Evolutionary conservation across 805 yeast genomes (phyloP).

Genomic region (Candida ipomoeae): DNA sequence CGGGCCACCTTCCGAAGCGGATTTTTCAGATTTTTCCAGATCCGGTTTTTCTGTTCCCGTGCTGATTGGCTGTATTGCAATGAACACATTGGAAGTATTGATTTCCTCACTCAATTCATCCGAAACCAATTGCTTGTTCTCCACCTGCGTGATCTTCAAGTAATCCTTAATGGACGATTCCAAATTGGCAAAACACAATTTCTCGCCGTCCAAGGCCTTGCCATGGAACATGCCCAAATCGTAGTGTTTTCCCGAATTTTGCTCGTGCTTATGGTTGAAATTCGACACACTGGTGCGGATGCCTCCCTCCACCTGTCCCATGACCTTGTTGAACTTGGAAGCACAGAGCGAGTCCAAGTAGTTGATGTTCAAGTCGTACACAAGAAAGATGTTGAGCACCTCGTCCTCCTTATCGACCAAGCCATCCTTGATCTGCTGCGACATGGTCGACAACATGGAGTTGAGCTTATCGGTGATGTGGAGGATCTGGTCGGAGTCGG

Average conservation of each 20-base stretch:
- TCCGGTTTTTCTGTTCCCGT: constrained; percentile 6
- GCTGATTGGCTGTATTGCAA: constrained; percentile 61
- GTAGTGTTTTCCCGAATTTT: constrained; percentile 14
- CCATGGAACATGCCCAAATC: constrained; percentile 73
- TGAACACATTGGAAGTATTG: constrained; percentile 57
- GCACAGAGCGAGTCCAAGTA: constrained; percentile 46
- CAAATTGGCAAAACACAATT: constrained; percentile 81
- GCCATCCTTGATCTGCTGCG: constrained; percentile 46
- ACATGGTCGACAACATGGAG: constrained; percentile 33
- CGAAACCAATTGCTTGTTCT: constrained; percentile 11
- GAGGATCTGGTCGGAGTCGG: constrained; percentile 26
- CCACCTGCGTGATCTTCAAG: constrained; percentile 23
- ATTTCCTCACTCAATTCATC: constrained; percentile 18
- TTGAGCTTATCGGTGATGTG: constrained; percentile 29
- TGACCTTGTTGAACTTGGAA: constrained; percentile 55
- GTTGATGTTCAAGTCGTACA: constrained; percentile 58
- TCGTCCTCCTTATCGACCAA: constrained; percentile 53
- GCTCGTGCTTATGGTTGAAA: constrained; percentile 32
- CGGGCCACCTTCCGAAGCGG: constrained; percentile 8
- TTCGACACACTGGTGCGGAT: constrained; percentile 59
- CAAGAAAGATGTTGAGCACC: constrained; percentile 40
- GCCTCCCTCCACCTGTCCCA: constrained; percentile 76
- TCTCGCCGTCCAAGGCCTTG: constrained; percentile 76
- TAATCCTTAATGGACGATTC: constrained; percentile 62
- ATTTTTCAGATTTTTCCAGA: neutral